phyloP scores from a whole-genome alignment of 148 eudicot genomes.

The Gaultheria prostrata region DNA sequence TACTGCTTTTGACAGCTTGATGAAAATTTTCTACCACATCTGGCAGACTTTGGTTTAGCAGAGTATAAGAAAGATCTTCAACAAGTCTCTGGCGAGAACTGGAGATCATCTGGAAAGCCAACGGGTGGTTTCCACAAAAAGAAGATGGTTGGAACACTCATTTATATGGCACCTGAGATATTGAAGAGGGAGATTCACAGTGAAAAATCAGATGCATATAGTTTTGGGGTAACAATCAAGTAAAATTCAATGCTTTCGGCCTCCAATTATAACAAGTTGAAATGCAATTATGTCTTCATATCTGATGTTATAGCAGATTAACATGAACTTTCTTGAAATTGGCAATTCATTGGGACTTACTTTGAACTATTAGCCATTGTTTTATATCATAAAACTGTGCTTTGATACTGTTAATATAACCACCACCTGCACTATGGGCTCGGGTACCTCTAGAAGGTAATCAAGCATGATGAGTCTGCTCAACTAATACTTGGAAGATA shows the following conservation, averaged over 20 bases:
- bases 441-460: not conserved
- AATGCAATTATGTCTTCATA: conserved; percentile 5
- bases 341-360: not conserved
- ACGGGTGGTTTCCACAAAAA: conserved; percentile 98
- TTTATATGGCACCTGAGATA: conserved; percentile 99
- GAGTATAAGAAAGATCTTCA: conserved; percentile 71
- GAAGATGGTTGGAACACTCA: conserved; percentile 95
- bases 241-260: conserved; percentile 21
- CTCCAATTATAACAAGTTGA: conserved; percentile 6
- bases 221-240: conserved; percentile 89
- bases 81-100: conserved; percentile 54
- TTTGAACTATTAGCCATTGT: not conserved
- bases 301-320: not conserved
- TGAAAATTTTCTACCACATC: conserved; percentile 55
- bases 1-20: conserved; percentile 54
- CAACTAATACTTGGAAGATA: not conserved
- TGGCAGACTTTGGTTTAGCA: conserved; percentile 95
- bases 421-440: not conserved
- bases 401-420: not conserved
- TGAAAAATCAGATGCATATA: conserved; percentile 93
- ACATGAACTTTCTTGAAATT: not conserved
- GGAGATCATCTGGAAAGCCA: conserved; percentile 96
- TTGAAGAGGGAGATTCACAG: conserved; percentile 78
- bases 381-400: not conserved
- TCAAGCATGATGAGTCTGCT: not conserved